Conservation (phyloP, 2,329 filamentous ascomycete species). For the Penicillium sp. region DNA sequence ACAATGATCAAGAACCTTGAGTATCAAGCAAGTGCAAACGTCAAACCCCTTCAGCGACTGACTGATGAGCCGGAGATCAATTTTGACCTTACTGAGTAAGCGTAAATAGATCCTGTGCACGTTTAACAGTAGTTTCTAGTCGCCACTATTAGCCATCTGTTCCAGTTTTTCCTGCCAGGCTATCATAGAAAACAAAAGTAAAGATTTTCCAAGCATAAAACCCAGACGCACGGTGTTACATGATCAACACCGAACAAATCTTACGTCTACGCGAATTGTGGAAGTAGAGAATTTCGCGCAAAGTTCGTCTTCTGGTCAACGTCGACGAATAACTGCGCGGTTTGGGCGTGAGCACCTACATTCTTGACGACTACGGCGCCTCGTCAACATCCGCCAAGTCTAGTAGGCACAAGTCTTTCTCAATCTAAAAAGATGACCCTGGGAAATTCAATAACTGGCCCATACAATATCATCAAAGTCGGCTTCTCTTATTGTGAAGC, state of each 20-base stretch:
- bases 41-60: too few species aligned
- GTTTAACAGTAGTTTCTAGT: too few species aligned
- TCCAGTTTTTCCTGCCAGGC: too few species aligned
- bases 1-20: too few species aligned
- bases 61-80: too few species aligned
- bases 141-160: too few species aligned
- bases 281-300: constrained; percentile 25
- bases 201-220: constrained; percentile 6
- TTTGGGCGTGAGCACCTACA: constrained; percentile 25
- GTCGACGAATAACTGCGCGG: constrained; percentile 32
- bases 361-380: constrained; percentile 10
- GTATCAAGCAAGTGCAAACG: too few species aligned
- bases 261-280: constrained; percentile 27
- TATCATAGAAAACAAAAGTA: too few species aligned
- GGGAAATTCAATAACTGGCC: neutral
- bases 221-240: constrained; percentile 26
- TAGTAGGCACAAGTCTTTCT: neutral
- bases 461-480: neutral
- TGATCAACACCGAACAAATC: constrained; percentile 30
- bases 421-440: constrained; percentile 3
- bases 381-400: neutral
- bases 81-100: too few species aligned
- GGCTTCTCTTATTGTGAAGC: neutral
- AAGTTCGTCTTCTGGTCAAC: constrained; percentile 30
- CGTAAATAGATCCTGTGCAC: too few species aligned